Evolutionary conservation across 129 eudicot species (phyloP).

Genomic region (Flaveria ramosissima): DNA sequence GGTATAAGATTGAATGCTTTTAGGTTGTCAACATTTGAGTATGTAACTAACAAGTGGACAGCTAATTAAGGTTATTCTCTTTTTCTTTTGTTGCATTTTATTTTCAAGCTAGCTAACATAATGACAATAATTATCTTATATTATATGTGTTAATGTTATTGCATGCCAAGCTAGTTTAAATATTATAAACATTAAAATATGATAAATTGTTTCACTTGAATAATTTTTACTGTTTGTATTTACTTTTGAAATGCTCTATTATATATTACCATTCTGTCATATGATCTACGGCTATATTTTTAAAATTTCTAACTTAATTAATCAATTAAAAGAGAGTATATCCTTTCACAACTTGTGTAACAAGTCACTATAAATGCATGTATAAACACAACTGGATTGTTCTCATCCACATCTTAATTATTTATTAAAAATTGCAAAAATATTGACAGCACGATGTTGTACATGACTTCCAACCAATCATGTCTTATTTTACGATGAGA

Average conservation of each 20-base stretch:
- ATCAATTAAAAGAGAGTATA: too few relatives aligned
- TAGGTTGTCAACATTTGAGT: constrained; percentile 13
- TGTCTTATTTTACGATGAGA: not conserved
- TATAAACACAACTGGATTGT: not conserved
- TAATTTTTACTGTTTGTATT: too few relatives aligned
- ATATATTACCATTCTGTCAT: too few relatives aligned
- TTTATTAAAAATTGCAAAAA: not conserved
- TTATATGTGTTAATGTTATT: too few relatives aligned
- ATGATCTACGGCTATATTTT: too few relatives aligned
- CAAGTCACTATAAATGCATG: not conserved
- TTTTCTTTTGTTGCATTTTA: not conserved
- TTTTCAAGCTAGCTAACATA: too few relatives aligned
- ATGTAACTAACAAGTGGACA: constrained; percentile 12
- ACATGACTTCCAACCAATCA: not conserved
- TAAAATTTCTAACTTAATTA: too few relatives aligned
- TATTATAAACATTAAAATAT: too few relatives aligned
- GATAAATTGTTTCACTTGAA: too few relatives aligned
- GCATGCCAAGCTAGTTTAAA: too few relatives aligned
- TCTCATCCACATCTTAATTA: not conserved
- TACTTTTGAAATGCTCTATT: too few relatives aligned
- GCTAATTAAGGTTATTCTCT: constrained; percentile 29
- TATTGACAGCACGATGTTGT: not conserved
- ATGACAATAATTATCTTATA: too few relatives aligned
- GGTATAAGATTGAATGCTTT: constrained; percentile 27
- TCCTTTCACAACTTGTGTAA: not conserved